phyloP scores from a whole-genome alignment of 768 basidiomycete species.

The Pleurotus djamor region DNA sequence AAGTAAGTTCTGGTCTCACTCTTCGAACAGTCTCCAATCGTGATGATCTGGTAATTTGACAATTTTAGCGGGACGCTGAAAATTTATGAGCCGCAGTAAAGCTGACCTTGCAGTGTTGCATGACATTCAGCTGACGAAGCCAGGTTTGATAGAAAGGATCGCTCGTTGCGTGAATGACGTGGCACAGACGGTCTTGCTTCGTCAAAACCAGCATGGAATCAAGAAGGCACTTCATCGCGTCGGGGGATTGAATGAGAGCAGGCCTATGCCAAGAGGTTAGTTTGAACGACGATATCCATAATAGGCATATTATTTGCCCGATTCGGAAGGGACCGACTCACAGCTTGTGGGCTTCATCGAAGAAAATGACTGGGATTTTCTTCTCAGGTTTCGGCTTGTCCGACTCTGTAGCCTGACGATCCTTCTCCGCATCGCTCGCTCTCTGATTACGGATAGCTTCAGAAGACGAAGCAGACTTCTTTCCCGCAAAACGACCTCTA shows the following conservation, averaged over 20 bases:
- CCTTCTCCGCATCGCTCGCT: slow-evolving; percentile 21
- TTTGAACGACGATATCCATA: not conserved
- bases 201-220: slow-evolving; percentile 87
- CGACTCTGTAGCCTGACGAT: slow-evolving; percentile 29
- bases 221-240: slow-evolving; percentile 81
- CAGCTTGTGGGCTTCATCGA: slow-evolving; percentile 87
- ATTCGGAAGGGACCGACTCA: slow-evolving; percentile 25
- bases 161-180: slow-evolving; percentile 80
- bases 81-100: too few relatives aligned
- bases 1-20: slow-evolving; percentile 68
- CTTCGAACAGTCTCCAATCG: slow-evolving; percentile 79
- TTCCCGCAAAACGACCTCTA: not conserved
- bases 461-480: not conserved
- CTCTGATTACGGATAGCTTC: not conserved
- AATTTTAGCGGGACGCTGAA: too few relatives aligned
- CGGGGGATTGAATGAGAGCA: slow-evolving; percentile 70
- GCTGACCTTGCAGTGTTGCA: slow-evolving; percentile 78
- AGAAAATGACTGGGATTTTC: slow-evolving; percentile 76
- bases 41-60: slow-evolving; percentile 51
- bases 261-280: slow-evolving; percentile 39
- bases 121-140: slow-evolving; percentile 76
- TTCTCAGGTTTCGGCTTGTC: slow-evolving; percentile 41
- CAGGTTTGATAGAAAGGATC: slow-evolving; percentile 86
- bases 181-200: slow-evolving; percentile 83
- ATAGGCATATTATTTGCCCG: not conserved